Base-by-base conservation (phyloP, 2,329 filamentous ascomycete species). In the Botrytis medusae region DNA sequence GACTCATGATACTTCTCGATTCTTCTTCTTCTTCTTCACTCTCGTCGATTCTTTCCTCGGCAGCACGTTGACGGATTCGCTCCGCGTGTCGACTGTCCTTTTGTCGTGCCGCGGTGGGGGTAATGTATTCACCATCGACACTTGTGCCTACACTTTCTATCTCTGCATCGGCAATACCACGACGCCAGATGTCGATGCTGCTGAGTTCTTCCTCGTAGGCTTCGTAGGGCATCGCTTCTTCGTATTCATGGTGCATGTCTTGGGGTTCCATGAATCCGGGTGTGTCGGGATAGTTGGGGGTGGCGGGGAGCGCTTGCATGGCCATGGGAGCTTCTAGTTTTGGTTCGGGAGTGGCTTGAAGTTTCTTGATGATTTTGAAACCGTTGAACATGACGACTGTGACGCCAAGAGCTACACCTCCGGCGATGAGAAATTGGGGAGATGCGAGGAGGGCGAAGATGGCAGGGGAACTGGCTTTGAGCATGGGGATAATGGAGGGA, bases 361-460 rank as follows among this genome's bases (percentile, higher is more conserved):
- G 93, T 78, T 90, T 91, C 86, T 98, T 97, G 83, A 99, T 91
- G 81, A 99, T 98, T 84, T 97, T 98, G 88, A 94, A 98, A 8
- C 96, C 95, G 71, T 96, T 96, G 74, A 99, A 93, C 81, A 96
- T 95, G 79, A 99, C 93, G 14, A 98, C 91, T 0, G 96, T 98
- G n/a, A 97, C 91, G 22, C 96, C 96, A 0, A 97, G 90, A 0
- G 93, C 93, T 22, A 97, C 90, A 61, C 95, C 93, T 0, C 93
- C 94, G 6, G 94, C 94, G 78, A 99, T 97, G 76, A 98, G 88
- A 81, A 99, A 99, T 80, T 99, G 94, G 0, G 96, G 96, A 73
- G 92, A 95, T 0, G 93, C 91, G 5, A 99, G 88, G 34, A 99
- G 87, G 0, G 92, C 93, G 78, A 97, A 95, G 32, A 97, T 91